phyloP scores from a whole-genome alignment of 495 filamentous ascomycete genomes.

The Aspergillus ellipticus region DNA sequence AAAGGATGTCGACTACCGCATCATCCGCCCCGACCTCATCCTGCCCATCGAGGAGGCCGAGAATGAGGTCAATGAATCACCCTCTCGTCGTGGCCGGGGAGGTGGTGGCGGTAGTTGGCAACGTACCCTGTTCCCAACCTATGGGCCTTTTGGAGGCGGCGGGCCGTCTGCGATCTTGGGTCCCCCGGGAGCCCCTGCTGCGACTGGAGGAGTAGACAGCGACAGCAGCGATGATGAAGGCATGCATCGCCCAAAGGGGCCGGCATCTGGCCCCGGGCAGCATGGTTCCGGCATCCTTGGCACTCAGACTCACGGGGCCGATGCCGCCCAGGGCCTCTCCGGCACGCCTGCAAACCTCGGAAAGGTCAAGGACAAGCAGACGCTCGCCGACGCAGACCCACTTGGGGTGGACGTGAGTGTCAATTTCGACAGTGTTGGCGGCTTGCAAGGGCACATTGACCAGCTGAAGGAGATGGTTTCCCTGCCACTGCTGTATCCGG shows the following conservation, averaged over 20 bases:
- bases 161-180: conserved; percentile 69
- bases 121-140: conserved; percentile 75
- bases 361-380: conserved; percentile 76
- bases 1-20: conserved; percentile 67
- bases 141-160: conserved; percentile 87
- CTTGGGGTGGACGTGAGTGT: conserved; percentile 87
- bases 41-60: conserved; percentile 63
- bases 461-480: conserved; percentile 98
- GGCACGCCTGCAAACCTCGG: conserved; percentile 83
- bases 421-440: conserved; percentile 89
- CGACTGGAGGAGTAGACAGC: conserved; percentile 77
- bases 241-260: conserved; percentile 50
- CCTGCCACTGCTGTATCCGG: conserved; percentile 87
- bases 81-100: conserved; percentile 56
- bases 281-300: conserved; percentile 50
- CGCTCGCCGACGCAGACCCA: conserved; percentile 87
- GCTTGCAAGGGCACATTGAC: conserved; percentile 85
- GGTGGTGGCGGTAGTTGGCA: conserved; percentile 59
- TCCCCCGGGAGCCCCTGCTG: conserved; percentile 66
- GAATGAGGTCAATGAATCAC: conserved; percentile 60
- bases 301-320: conserved; percentile 61
- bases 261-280: conserved; percentile 58
- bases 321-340: conserved; percentile 55
- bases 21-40: conserved; percentile 70
- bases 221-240: conserved; percentile 96